phyloP scores from a whole-genome alignment of 2,329 filamentous ascomycete genomes.

The Diaporthe destruens region DNA sequence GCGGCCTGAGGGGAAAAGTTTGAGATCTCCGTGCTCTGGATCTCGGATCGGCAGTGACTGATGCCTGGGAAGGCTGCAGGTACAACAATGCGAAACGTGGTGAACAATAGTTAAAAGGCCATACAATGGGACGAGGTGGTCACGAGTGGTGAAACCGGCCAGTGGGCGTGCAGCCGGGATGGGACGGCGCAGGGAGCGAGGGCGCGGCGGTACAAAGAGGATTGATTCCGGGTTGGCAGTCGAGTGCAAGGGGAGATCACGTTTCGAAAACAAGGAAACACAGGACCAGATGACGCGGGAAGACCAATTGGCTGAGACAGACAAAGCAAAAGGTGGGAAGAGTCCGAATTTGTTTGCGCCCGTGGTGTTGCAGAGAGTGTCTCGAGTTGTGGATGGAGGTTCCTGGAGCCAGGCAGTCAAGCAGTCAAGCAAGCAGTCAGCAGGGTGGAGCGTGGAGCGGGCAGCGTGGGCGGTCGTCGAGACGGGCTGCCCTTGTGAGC shows the following conservation, averaged over 20 bases:
- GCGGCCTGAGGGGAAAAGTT: slow-evolving; percentile 28
- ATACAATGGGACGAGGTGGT: slow-evolving; percentile 33
- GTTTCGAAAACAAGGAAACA: slow-evolving; percentile 29
- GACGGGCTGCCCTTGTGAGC: slow-evolving; percentile 32
- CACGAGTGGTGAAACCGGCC: slow-evolving; percentile 36
- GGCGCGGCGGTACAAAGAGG: slow-evolving; percentile 19
- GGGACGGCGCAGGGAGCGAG: slow-evolving; percentile 3
- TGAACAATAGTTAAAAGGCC: slow-evolving; percentile 16
- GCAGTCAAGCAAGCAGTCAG: slow-evolving; percentile 19
- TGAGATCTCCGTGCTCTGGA: slow-evolving; percentile 26
- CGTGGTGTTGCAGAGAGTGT: slow-evolving; percentile 56
- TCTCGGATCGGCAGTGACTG: slow-evolving; percentile 29
- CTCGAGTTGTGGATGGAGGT: slow-evolving; percentile 51
- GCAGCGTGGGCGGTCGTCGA: slow-evolving; percentile 27
- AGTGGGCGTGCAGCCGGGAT: slow-evolving; percentile 30
- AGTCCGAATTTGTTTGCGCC: slow-evolving; percentile 31
- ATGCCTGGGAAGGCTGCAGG: slow-evolving; percentile 27
- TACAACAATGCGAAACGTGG: slow-evolving; percentile 28
- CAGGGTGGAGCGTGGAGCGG: slow-evolving; percentile 24
- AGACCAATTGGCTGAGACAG: slow-evolving; percentile 28
- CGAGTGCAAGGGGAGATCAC: slow-evolving; percentile 25
- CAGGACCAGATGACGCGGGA: slow-evolving; percentile 19
- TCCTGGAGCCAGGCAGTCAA: slow-evolving; percentile 26
- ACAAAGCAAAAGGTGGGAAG: slow-evolving; percentile 20
- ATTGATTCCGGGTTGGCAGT: slow-evolving; percentile 30